Percentiles rank a stretch among this genome's conserved stretches.
Evolutionary conservation across 2,329 filamentous ascomycete species (phyloP).

Genomic region (Aspergillus brunneoviolaceus): DNA sequence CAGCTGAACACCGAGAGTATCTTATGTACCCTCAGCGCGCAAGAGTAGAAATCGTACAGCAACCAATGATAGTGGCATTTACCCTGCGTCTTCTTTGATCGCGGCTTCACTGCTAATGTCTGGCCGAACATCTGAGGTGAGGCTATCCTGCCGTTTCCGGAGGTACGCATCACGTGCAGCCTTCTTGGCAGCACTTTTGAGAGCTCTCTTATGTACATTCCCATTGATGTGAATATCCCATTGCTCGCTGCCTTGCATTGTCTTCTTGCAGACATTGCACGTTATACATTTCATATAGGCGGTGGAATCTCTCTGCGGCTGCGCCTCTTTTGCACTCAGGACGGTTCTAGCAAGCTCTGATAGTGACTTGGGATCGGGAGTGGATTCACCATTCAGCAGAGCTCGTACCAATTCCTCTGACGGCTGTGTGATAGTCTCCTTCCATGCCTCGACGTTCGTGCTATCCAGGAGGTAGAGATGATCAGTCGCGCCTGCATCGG

Average conservation of each 20-base stretch:
- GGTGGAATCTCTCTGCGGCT: constrained; percentile 46
- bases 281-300: constrained; percentile 51
- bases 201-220: constrained; percentile 57
- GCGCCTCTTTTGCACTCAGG: constrained; percentile 56
- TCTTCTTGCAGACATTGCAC: constrained; percentile 70
- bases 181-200: constrained; percentile 44
- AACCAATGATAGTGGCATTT: background rate
- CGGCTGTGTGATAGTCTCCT: constrained; percentile 61
- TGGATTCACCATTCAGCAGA: constrained; percentile 61
- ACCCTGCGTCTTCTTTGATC: background rate
- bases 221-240: constrained; percentile 60
- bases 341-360: constrained; percentile 57
- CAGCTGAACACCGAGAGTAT: no score
- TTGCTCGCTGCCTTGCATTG: constrained; percentile 55
- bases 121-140: background rate
- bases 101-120: background rate
- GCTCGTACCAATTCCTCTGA: constrained; percentile 61
- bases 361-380: constrained; percentile 60
- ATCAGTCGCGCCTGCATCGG: constrained; percentile 52
- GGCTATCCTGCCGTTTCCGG: constrained; percentile 21
- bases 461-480: constrained; percentile 79
- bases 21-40: background rate
- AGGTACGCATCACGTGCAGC: constrained; percentile 35
- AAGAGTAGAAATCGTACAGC: background rate
- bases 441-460: constrained; percentile 65